phyloP scores from a whole-genome alignment of 495 filamentous ascomycete genomes.

The Tricharina praecox region DNA sequence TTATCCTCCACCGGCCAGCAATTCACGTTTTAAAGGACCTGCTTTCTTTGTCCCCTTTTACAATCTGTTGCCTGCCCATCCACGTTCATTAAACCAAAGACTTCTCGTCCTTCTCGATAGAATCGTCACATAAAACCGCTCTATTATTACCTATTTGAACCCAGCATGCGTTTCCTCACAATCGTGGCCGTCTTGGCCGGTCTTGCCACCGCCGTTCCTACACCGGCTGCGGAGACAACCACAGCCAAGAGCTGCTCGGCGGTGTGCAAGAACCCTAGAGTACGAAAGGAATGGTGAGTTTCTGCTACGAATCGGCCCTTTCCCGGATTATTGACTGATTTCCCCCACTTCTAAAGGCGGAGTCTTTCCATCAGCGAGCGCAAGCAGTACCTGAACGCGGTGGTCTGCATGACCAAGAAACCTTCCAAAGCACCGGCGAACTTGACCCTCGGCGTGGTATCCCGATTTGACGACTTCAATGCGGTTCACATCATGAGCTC shows the following conservation, averaged over 20 bases:
- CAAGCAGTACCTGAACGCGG: conserved; percentile 43
- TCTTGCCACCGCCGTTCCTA: not conserved
- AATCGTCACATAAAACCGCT: not conserved
- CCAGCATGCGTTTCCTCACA: not conserved
- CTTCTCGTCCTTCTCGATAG: not conserved
- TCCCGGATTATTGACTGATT: not conserved
- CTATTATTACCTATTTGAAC: not conserved
- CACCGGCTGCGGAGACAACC: not conserved
- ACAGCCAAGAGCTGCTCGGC: not conserved
- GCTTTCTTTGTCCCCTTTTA: too few species aligned
- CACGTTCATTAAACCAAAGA: too few species aligned
- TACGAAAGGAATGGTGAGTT: conserved; percentile 1
- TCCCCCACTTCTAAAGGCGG: conserved; percentile 34
- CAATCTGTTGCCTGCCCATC: too few species aligned
- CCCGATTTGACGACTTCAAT: conserved; percentile 43
- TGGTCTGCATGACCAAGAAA: conserved; percentile 42
- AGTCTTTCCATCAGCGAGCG: conserved; percentile 34
- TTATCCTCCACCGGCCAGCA: too few species aligned
- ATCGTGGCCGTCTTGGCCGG: not conserved
- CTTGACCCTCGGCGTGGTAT: conserved; percentile 7
- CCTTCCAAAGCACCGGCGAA: conserved; percentile 27
- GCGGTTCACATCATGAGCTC: conserved; percentile 1
- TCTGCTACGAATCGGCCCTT: not conserved
- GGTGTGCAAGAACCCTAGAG: not conserved
- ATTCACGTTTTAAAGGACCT: too few species aligned